Percentiles rank a stretch among this genome's conserved stretches.
Evolutionary conservation across 129 eudicot genomes (phyloP).

Genomic region (Silybum marianum): DNA sequence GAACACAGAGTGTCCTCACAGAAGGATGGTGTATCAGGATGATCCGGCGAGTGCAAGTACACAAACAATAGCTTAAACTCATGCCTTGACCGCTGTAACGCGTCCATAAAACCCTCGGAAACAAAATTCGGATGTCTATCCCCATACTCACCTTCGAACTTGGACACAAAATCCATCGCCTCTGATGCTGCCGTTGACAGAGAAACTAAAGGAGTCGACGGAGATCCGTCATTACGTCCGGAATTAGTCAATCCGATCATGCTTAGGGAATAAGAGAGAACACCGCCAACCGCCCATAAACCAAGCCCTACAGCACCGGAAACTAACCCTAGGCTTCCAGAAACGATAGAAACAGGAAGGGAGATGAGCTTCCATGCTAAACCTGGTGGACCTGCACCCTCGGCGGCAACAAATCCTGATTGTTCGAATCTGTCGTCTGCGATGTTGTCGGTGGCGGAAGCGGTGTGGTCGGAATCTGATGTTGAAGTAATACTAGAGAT

Average conservation of each 20-base stretch:
- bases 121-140: slow-evolving; percentile 60
- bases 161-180: slow-evolving; percentile 67
- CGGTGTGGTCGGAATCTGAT: slow-evolving; percentile 19
- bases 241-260: slow-evolving; percentile 56
- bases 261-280: slow-evolving; percentile 66
- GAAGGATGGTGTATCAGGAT: slow-evolving; percentile 71
- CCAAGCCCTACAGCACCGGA: slow-evolving; percentile 87
- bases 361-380: slow-evolving; percentile 83
- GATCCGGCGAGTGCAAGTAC: slow-evolving; percentile 94
- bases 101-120: slow-evolving; percentile 89
- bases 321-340: slow-evolving; percentile 79
- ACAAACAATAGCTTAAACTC: slow-evolving; percentile 86
- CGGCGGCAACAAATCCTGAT: slow-evolving; percentile 33
- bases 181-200: slow-evolving; percentile 67
- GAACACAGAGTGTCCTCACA: slow-evolving; percentile 68
- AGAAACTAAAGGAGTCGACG: slow-evolving; percentile 46
- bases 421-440: slow-evolving; percentile 9
- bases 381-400: slow-evolving; percentile 48
- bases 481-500: slow-evolving; percentile 64
- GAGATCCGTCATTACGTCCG: slow-evolving; percentile 33
- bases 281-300: slow-evolving; percentile 85
- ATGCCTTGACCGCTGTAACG: slow-evolving; percentile 76
- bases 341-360: slow-evolving; percentile 80
- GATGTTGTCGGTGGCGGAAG: slow-evolving; percentile 26
- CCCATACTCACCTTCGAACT: slow-evolving; percentile 80